Percentiles rank a stretch among this genome's conserved stretches.
Conservation (phyloP, 257 asterid genomes). For the Schizonepeta tenuifolia region DNA sequence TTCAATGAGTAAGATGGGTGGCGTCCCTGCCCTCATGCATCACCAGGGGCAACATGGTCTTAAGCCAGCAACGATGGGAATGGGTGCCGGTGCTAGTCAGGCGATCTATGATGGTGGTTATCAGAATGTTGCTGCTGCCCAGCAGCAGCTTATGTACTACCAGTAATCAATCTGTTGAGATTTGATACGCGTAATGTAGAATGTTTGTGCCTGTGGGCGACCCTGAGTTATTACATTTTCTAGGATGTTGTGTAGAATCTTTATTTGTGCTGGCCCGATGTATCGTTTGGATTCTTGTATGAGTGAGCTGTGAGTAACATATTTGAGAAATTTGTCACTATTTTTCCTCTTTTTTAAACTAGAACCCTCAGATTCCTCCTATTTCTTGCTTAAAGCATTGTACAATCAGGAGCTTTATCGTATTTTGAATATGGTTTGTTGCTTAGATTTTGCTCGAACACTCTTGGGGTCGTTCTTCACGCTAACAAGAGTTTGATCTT, state of each 20-base stretch:
- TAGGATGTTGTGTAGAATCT: conserved; percentile 35
- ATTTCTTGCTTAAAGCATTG: background rate
- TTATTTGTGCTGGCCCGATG: conserved; percentile 14
- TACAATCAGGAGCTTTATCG: background rate
- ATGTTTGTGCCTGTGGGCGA: background rate
- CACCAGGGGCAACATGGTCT: conserved; percentile 57
- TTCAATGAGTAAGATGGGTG: conserved; percentile 85
- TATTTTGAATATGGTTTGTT: too few relatives aligned
- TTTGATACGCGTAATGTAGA: background rate
- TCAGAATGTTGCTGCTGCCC: conserved; percentile 74
- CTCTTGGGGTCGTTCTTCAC: too few relatives aligned
- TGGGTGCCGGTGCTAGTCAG: conserved; percentile 79
- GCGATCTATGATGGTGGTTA: conserved; percentile 90
- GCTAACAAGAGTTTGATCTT: too few relatives aligned
- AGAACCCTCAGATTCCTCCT: background rate
- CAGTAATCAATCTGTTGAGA: conserved; percentile 48
- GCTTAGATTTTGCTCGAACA: too few relatives aligned
- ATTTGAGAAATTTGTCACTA: conserved; percentile 12
- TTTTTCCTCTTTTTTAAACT: background rate
- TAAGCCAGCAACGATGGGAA: conserved; percentile 62
- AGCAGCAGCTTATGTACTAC: conserved; percentile 96
- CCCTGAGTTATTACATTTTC: background rate
- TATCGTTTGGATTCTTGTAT: conserved; percentile 20
- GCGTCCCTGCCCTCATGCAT: conserved; percentile 59
- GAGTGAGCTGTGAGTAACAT: conserved; percentile 32